Conservation (phyloP, 2,329 filamentous ascomycete species). For the Talaromyces sp. region DNA sequence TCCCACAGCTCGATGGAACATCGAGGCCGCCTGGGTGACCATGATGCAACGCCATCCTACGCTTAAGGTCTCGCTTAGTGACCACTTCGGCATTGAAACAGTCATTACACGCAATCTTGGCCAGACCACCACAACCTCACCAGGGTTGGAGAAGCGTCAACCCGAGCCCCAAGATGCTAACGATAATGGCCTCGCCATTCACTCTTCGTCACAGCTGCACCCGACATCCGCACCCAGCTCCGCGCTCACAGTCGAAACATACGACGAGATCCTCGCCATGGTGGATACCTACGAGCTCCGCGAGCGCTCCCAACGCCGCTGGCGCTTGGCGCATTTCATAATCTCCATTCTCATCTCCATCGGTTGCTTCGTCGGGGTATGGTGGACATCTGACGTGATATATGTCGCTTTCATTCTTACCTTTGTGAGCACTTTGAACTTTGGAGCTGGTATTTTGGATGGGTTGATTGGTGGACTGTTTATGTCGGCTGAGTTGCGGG, state of each 20-base stretch:
- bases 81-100: constrained; percentile 89
- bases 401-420: constrained; percentile 78
- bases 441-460: constrained; percentile 74
- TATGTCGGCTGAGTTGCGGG: constrained; percentile 75
- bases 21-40: constrained; percentile 68
- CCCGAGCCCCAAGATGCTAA: constrained; percentile 19
- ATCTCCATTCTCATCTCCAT: constrained; percentile 64
- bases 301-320: constrained; percentile 67
- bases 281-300: constrained; percentile 66
- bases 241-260: constrained; percentile 49
- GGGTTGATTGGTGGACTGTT: constrained; percentile 85
- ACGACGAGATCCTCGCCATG: constrained; percentile 71
- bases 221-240: constrained; percentile 24
- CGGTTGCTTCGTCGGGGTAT: constrained; percentile 74
- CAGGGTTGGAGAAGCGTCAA: constrained; percentile 11
- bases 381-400: constrained; percentile 66
- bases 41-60: constrained; percentile 79
- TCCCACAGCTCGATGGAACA: constrained; percentile 57
- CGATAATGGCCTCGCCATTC: constrained; percentile 17
- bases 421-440: constrained; percentile 71
- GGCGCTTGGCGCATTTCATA: constrained; percentile 72
- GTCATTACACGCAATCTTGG: constrained; percentile 52
- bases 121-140: neutral
- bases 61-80: constrained; percentile 80
- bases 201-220: constrained; percentile 9